These are phyloP conservation scores for Clathrospora elynae DNA, from an alignment of 2,329 filamentous ascomycete species.

Conservation along the genomic window DNA sequence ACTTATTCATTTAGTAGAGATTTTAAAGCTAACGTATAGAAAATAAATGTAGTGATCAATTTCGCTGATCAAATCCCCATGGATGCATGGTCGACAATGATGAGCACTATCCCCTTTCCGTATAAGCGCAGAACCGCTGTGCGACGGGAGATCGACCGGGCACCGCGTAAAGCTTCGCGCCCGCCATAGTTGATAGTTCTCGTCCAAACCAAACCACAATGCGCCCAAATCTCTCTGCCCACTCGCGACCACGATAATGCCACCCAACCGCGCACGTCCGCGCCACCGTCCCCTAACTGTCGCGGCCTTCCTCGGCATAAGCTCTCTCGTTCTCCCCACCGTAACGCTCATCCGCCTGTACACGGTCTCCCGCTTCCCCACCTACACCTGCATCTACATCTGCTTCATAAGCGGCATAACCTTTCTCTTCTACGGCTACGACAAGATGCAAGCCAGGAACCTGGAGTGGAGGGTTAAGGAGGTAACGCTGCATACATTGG, in stretches of 20 bases:
- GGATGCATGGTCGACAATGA: background rate
- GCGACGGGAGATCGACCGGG: constrained; percentile 15
- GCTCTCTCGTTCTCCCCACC: constrained; percentile 60
- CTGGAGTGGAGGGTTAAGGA: constrained; percentile 42
- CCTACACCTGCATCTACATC: too few species aligned
- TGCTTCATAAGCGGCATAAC: constrained; percentile 28
- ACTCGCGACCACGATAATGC: constrained; percentile 6
- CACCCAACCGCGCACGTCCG: constrained; percentile 14
- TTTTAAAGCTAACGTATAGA: too few species aligned
- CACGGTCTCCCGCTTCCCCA: too few species aligned
- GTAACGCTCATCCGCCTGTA: constrained; percentile 53
- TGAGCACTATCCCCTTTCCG: constrained; percentile 5
- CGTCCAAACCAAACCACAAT: too few species aligned
- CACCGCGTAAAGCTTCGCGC: background rate
- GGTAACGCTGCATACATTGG: constrained; percentile 36
- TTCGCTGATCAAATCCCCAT: background rate
- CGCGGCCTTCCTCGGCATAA: constrained; percentile 30
- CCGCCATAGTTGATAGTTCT: too few species aligned
- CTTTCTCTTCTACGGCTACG: constrained; percentile 43
- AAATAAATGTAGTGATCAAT: background rate
- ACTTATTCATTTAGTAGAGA: too few species aligned
- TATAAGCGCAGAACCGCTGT: constrained; percentile 3
- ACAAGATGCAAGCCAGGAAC: constrained; percentile 44
- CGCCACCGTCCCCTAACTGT: constrained; percentile 35
- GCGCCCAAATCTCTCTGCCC: background rate